Evolutionary conservation across 2,329 filamentous ascomycete species (phyloP).

Genomic region (Fusarium pseudonygamai): DNA sequence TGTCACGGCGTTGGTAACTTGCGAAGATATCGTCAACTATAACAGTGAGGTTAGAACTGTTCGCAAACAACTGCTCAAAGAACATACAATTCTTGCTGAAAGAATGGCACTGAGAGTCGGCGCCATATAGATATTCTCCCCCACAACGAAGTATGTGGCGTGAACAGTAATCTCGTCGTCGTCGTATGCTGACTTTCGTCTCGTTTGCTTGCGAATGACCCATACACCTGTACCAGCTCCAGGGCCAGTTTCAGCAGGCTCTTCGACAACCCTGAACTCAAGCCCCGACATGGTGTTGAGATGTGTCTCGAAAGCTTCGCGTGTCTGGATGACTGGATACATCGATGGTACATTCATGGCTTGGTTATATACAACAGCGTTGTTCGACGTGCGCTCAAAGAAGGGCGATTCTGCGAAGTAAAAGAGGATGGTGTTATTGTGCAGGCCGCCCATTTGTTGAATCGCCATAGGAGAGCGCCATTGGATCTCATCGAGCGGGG

Average conservation of each 20-base stretch:
- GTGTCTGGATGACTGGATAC: constrained; percentile 65
- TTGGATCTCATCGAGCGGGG: constrained; percentile 73
- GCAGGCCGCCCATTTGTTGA: constrained; percentile 65
- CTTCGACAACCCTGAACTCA: constrained; percentile 73
- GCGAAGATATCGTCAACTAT: constrained; percentile 64
- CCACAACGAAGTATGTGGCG: constrained; percentile 70
- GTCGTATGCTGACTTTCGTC: constrained; percentile 62
- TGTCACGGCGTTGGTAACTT: constrained; percentile 63
- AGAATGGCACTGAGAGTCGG: constrained; percentile 69
- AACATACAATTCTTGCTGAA: constrained; percentile 64
- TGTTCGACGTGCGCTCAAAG: constrained; percentile 74
- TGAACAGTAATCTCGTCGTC: constrained; percentile 70
- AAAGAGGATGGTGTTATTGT: constrained; percentile 72
- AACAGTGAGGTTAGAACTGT: constrained; percentile 10
- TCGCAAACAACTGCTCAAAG: not conserved
- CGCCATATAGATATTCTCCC: constrained; percentile 74
- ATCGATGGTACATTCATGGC: constrained; percentile 69
- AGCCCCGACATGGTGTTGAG: constrained; percentile 72
- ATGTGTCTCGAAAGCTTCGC: constrained; percentile 70
- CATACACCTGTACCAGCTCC: constrained; percentile 75
- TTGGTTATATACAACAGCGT: constrained; percentile 70
- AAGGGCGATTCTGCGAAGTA: constrained; percentile 76
- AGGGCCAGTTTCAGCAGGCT: constrained; percentile 69
- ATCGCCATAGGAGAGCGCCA: constrained; percentile 65
- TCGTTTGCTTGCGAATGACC: constrained; percentile 75